Evolutionary conservation across 1,139 yeast genomes (phyloP).

Genomic region (Debaryomyces subglobosus): DNA sequence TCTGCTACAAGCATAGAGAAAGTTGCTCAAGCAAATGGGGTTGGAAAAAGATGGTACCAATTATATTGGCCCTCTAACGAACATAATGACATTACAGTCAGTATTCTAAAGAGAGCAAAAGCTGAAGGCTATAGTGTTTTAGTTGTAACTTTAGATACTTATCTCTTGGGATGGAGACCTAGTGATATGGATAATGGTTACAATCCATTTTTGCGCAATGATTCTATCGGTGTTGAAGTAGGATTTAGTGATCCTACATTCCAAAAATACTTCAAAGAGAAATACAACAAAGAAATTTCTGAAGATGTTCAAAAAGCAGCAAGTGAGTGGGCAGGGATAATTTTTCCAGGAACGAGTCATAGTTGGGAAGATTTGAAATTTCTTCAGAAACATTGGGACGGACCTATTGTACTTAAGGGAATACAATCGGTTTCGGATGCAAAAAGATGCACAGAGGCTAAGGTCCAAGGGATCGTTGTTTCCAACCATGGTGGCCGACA

Average conservation of each 20-base stretch:
- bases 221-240: conserved; percentile 18
- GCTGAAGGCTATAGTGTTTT: conserved; percentile 18
- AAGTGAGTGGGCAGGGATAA: neutral
- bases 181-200: conserved; percentile 23
- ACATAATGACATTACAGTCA: conserved; percentile 19
- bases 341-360: conserved; percentile 4
- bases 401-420: conserved; percentile 45
- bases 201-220: conserved; percentile 23
- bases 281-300: neutral
- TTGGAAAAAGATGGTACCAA: conserved; percentile 23
- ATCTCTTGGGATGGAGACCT: conserved; percentile 25
- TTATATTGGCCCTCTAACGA: conserved; percentile 26
- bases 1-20: conserved; percentile 22
- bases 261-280: conserved; percentile 6
- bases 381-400: conserved; percentile 6
- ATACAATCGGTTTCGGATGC: conserved; percentile 50
- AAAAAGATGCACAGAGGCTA: conserved; percentile 38
- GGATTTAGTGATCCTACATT: conserved; percentile 25
- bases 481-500: conserved; percentile 57
- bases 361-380: conserved; percentile 6
- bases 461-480: conserved; percentile 45
- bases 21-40: conserved; percentile 21
- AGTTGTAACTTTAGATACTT: conserved; percentile 25
- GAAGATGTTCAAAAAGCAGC: conserved; percentile 8
- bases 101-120: conserved; percentile 14